Evolutionary conservation across 257 asterid genomes (phyloP).

Genomic region (Nicotiana attenuata): DNA sequence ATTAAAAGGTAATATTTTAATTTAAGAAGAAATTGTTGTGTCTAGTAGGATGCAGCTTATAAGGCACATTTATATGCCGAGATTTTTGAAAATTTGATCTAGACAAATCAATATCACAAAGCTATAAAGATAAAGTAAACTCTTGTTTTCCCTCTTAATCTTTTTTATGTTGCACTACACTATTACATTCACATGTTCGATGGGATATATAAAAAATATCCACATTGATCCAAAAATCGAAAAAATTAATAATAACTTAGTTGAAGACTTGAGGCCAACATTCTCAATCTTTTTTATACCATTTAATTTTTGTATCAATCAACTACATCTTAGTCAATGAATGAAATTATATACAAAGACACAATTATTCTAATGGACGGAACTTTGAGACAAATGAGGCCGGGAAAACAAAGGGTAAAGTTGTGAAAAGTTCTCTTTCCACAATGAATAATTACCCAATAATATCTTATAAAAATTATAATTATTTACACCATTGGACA

Average conservation of each 20-base stretch:
- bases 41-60: not conserved
- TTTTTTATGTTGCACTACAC: not conserved
- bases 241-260: not conserved
- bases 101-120: not conserved
- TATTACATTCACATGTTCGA: too few relatives aligned
- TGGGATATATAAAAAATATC: not conserved
- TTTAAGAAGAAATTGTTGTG: not conserved
- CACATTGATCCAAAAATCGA: not conserved
- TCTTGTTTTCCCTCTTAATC: not conserved
- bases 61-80: not conserved
- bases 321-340: not conserved
- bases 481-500: not conserved
- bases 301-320: slow-evolving; percentile 1
- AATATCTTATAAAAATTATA: not conserved
- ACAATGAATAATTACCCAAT: not conserved
- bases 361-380: not conserved
- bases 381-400: not conserved
- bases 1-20: too few relatives aligned
- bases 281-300: too few relatives aligned
- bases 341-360: not conserved
- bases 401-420: not conserved
- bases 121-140: not conserved
- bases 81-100: not conserved
- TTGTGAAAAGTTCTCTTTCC: not conserved
- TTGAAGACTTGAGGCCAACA: too few relatives aligned